These are phyloP conservation scores for Quercus tomentella DNA, from an alignment of 331 rosid genomes.

Conservation along the genomic window DNA sequence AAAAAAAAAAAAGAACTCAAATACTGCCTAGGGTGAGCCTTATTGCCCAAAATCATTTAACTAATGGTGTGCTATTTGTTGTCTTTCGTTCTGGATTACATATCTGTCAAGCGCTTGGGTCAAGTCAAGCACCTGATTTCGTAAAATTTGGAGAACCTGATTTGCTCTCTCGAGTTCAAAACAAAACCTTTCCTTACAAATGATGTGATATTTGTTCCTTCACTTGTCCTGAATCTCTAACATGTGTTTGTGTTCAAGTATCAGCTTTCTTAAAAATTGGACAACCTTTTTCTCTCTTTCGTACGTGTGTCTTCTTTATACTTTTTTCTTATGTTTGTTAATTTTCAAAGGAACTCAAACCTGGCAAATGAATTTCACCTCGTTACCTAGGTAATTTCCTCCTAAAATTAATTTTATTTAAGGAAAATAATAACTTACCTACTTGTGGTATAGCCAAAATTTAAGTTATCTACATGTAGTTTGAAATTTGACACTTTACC, in stretches of 20 bases:
- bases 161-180: neutral
- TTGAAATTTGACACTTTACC: too few relatives aligned
- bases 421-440: too few relatives aligned
- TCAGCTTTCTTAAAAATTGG: neutral
- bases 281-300: neutral
- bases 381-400: too few relatives aligned
- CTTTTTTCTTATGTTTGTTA: neutral
- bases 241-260: neutral
- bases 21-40: neutral
- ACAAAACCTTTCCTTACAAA: neutral
- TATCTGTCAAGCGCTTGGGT: too few relatives aligned
- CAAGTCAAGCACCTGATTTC: neutral
- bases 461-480: accelerated
- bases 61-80: neutral
- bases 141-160: neutral
- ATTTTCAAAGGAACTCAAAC: neutral
- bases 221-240: neutral
- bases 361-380: neutral
- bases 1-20: too few relatives aligned
- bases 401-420: too few relatives aligned
- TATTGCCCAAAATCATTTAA: neutral
- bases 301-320: neutral
- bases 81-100: too few relatives aligned
- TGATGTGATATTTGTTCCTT: neutral
- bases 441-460: accelerated